Evolutionary conservation across 1,139 yeast species (phyloP).

Genomic region (Suhomyces choctaworum): DNA sequence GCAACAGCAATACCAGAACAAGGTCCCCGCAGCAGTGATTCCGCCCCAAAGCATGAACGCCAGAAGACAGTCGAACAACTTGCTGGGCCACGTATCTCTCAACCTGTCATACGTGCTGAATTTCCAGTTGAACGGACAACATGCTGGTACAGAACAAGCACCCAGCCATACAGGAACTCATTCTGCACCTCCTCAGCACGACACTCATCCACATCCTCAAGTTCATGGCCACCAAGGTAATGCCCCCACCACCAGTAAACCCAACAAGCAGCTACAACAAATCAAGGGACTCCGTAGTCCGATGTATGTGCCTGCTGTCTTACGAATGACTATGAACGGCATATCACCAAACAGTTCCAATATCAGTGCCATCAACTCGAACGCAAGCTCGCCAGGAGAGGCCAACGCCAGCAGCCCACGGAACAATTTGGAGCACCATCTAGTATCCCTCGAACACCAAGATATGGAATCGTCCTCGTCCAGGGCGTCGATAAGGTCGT

Average conservation of each 20-base stretch:
- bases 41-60: slow-evolving; percentile 30
- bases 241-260: slow-evolving; percentile 4
- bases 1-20: slow-evolving; percentile 8
- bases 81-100: slow-evolving; percentile 6
- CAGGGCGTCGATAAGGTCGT: slow-evolving; percentile 34
- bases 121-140: slow-evolving; percentile 4
- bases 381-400: slow-evolving; percentile 10
- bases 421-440: slow-evolving; percentile 11
- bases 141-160: no score
- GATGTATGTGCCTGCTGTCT: slow-evolving; percentile 85
- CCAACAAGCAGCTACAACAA: slow-evolving; percentile 45
- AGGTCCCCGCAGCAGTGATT: slow-evolving; percentile 26
- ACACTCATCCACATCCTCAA: not conserved
- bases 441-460: no score
- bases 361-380: slow-evolving; percentile 6
- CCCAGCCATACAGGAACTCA: no score
- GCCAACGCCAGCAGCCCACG: slow-evolving; percentile 1
- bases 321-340: slow-evolving; percentile 48
- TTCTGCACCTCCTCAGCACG: not conserved
- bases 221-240: not conserved
- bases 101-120: slow-evolving; percentile 5
- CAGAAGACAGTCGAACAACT: slow-evolving; percentile 17
- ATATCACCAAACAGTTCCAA: slow-evolving; percentile 12
- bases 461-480: slow-evolving; percentile 18
- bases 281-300: slow-evolving; percentile 79